Conservation (phyloP, 352 stramenopile genomes). For the Peronospora tabacina region DNA sequence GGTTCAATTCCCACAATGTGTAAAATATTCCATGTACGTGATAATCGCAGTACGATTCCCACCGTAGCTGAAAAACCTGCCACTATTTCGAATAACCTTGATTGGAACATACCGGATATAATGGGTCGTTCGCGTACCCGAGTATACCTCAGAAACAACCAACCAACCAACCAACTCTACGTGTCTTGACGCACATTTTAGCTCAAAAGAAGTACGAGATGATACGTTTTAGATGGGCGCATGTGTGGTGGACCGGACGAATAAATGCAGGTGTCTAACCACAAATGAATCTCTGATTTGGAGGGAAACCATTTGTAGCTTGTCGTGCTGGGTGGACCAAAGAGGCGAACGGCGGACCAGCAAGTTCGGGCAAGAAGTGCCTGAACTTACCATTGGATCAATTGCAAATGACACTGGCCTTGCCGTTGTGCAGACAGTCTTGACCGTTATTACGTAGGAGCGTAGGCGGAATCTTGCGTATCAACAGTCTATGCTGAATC, state of each 20-base stretch:
- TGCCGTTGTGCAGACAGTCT: neutral
- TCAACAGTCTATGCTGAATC: no score
- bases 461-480: no score
- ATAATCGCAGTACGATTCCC: no score
- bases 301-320: neutral
- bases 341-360: neutral
- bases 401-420: constrained; percentile 1
- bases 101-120: no score
- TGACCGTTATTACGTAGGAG: neutral
- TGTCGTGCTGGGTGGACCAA: constrained; percentile 5
- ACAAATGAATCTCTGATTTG: neutral
- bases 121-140: no score
- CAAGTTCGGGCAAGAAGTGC: neutral
- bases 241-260: constrained; percentile 11
- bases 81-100: no score
- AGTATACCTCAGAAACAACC: no score
- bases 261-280: constrained; percentile 4
- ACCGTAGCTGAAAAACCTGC: no score
- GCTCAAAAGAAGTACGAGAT: neutral
- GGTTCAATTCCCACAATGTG: no score
- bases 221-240: constrained; percentile 12
- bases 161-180: no score
- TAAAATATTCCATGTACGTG: no score
- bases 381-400: neutral
- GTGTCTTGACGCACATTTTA: neutral